phyloP scores from a whole-genome alignment of 768 basidiomycete genomes.

The Boletus barrowsii region DNA sequence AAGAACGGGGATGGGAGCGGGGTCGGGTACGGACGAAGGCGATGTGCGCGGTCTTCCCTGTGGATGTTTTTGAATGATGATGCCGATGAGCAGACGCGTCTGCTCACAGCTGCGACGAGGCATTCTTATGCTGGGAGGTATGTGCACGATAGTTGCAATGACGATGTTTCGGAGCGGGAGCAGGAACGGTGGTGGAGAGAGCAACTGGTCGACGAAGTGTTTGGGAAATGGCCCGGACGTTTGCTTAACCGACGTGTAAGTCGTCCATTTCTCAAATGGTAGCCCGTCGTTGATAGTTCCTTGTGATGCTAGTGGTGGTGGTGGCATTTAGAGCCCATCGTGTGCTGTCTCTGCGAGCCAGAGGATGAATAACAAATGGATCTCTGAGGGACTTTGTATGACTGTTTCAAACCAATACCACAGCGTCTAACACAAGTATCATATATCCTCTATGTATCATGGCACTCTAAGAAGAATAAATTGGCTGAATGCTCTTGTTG shows the following conservation, averaged over 20 bases:
- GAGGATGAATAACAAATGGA: slow-evolving; percentile 45
- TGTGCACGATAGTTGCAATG: slow-evolving; percentile 14
- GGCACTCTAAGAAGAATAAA: background rate
- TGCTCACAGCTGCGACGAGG: slow-evolving; percentile 31
- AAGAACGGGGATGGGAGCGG: background rate
- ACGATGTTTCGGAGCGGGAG: slow-evolving; percentile 29
- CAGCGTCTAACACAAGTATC: slow-evolving; percentile 10
- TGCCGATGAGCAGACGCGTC: slow-evolving; percentile 38
- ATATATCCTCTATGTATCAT: slow-evolving; percentile 8
- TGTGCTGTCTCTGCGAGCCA: slow-evolving; percentile 59
- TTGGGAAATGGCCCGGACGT: slow-evolving; percentile 67
- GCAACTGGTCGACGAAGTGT: slow-evolving; percentile 45
- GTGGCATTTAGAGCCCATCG: slow-evolving; percentile 65
- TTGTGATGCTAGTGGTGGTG: slow-evolving; percentile 70
- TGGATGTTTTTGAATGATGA: slow-evolving; percentile 10
- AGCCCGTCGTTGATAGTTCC: background rate
- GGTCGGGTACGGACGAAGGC: background rate
- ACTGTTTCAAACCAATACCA: background rate
- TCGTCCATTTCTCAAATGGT: slow-evolving; percentile 5
- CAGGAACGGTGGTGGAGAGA: slow-evolving; percentile 42
- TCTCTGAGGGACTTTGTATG: background rate
- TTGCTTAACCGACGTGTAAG: slow-evolving; percentile 68
- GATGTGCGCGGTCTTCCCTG: slow-evolving; percentile 4
- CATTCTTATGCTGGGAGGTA: slow-evolving; percentile 19
- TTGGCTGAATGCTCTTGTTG: background rate